phyloP scores from a whole-genome alignment of 2,329 filamentous ascomycete genomes.

The Mycosphaerella sp. region DNA sequence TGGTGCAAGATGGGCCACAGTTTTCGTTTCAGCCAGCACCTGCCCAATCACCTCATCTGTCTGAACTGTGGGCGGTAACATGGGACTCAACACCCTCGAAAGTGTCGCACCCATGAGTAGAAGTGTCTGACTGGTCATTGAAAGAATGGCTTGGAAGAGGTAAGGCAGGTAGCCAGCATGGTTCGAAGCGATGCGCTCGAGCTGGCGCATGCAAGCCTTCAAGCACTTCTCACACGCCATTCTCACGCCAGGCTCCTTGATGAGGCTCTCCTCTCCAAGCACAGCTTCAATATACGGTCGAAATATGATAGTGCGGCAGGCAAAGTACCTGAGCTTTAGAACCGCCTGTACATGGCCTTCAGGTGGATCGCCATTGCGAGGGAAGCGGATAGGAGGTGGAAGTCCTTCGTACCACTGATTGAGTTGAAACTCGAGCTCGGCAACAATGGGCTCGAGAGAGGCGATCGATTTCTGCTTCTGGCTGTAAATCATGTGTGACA shows the following conservation, averaged over 20 bases:
- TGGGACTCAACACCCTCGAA: slow-evolving; percentile 62
- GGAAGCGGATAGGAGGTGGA: slow-evolving; percentile 68
- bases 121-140: slow-evolving; percentile 73
- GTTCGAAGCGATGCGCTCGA: slow-evolving; percentile 72
- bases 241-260: slow-evolving; percentile 63
- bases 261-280: slow-evolving; percentile 67
- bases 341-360: slow-evolving; percentile 73
- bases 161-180: slow-evolving; percentile 80
- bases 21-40: slow-evolving; percentile 68
- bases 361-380: slow-evolving; percentile 60
- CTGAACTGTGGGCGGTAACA: slow-evolving; percentile 51
- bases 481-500: slow-evolving; percentile 29
- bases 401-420: slow-evolving; percentile 80
- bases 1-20: slow-evolving; percentile 67
- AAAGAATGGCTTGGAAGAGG: slow-evolving; percentile 76
- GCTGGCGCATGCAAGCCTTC: slow-evolving; percentile 70
- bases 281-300: slow-evolving; percentile 76
- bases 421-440: slow-evolving; percentile 74
- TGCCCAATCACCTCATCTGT: slow-evolving; percentile 72
- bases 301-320: slow-evolving; percentile 80
- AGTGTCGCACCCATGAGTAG: slow-evolving; percentile 80
- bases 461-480: slow-evolving; percentile 58
- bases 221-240: slow-evolving; percentile 76
- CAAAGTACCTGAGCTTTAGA: slow-evolving; percentile 71
- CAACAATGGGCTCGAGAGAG: slow-evolving; percentile 68